These are phyloP conservation scores for Psilocybe cyanescens DNA, from an alignment of 768 basidiomycete species.

Conservation along the genomic window DNA sequence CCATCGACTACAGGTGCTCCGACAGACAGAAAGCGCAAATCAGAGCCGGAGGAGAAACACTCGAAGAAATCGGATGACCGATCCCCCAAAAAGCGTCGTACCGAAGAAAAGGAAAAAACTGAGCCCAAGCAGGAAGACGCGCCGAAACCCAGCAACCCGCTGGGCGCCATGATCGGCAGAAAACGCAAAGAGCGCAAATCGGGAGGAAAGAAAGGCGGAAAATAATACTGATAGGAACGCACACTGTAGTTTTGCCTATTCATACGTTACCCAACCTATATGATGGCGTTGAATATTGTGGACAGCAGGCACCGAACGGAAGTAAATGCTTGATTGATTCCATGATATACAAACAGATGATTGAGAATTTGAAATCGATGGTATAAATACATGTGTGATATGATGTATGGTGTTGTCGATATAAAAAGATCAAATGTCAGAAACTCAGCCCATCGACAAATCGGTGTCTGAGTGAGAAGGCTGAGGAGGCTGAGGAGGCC, in stretches of 20 bases:
- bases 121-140: slow-evolving; percentile 13
- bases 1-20: not conserved
- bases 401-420: too few species aligned
- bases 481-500: not conserved
- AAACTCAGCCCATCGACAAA: not conserved
- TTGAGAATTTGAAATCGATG: too few species aligned
- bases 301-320: too few species aligned
- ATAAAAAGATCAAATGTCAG: too few species aligned
- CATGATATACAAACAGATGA: too few species aligned
- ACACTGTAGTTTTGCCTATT: not conserved
- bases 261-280: too few species aligned
- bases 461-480: not conserved
- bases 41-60: slow-evolving; percentile 13
- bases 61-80: slow-evolving; percentile 14
- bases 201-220: slow-evolving; percentile 32
- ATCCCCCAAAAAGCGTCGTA: slow-evolving; percentile 22
- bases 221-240: not conserved
- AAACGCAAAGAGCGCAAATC: slow-evolving; percentile 73
- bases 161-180: slow-evolving; percentile 79
- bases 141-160: slow-evolving; percentile 30
- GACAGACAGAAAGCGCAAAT: slow-evolving; percentile 17
- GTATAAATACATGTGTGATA: too few species aligned
- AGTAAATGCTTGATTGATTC: too few species aligned
- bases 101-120: slow-evolving; percentile 11
- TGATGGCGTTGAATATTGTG: too few species aligned